Conservation (phyloP, 495 filamentous ascomycete species). For the Hypoxylon crocopeplum region DNA sequence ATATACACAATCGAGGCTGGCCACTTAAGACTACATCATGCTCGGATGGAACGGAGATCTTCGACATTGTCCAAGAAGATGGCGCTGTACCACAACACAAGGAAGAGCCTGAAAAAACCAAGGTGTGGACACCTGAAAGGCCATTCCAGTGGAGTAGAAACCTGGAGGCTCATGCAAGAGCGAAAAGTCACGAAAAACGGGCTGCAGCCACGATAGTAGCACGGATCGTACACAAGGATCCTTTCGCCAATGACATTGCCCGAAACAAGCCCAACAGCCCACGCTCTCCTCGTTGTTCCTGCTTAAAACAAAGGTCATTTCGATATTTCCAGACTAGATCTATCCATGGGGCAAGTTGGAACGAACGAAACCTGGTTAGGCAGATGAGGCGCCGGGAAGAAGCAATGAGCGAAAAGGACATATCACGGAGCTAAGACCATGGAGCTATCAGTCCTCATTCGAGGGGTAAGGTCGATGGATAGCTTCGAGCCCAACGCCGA, state of each 20-base stretch:
- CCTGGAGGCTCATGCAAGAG: conserved; percentile 25
- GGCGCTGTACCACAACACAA: background rate
- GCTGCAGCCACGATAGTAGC: conserved; percentile 19
- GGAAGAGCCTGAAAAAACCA: conserved; percentile 2
- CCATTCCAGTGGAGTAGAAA: conserved; percentile 1
- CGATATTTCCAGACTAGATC: background rate
- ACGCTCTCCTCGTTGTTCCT: background rate
- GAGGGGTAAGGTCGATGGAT: too few relatives aligned
- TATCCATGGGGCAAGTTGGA: background rate
- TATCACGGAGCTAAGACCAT: too few relatives aligned
- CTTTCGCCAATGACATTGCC: conserved; percentile 18
- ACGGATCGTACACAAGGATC: conserved; percentile 5
- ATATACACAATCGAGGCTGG: conserved; percentile 14
- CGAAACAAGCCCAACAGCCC: conserved; percentile 4
- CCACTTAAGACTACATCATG: conserved; percentile 9
- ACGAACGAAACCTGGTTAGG: background rate
- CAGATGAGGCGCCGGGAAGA: too few relatives aligned
- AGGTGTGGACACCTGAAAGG: background rate
- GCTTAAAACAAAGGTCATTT: background rate
- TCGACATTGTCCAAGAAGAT: background rate
- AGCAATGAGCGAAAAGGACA: too few relatives aligned
- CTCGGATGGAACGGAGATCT: conserved; percentile 4
- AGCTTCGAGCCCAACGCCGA: too few relatives aligned
- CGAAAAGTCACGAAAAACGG: conserved; percentile 24
- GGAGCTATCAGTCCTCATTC: too few relatives aligned